Evolutionary conservation across 2,329 filamentous ascomycete species (phyloP).

Genomic region (Aspergillus fumigatus): DNA sequence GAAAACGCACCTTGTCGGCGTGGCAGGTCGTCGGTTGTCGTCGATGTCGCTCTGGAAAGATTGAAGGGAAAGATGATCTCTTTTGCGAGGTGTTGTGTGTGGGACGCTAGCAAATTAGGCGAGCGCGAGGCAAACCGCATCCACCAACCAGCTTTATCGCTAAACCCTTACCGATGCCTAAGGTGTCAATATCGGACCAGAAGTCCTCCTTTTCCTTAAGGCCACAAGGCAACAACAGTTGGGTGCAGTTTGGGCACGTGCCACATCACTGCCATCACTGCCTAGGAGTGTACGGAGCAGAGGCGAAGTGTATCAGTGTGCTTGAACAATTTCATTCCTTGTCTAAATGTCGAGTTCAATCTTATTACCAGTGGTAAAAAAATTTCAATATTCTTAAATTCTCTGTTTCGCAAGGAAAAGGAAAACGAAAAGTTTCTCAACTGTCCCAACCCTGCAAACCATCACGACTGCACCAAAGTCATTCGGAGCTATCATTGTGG

Average conservation of each 20-base stretch:
- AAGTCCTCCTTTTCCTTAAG: neutral
- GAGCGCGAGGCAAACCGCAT: slow-evolving; percentile 31
- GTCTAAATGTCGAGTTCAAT: neutral
- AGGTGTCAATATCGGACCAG: slow-evolving; percentile 2
- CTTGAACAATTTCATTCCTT: neutral
- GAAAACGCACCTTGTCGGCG: slow-evolving; percentile 42
- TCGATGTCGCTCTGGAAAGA: slow-evolving; percentile 39
- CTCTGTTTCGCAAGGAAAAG: neutral
- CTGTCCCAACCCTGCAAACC: neutral
- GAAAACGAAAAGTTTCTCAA: neutral
- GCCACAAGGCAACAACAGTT: slow-evolving; percentile 4
- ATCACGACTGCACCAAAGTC: neutral
- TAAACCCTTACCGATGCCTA: slow-evolving; percentile 3
- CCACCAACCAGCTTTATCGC: slow-evolving; percentile 18
- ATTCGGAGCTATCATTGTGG: neutral
- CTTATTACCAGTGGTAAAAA: neutral
- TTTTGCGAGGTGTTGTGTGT: slow-evolving; percentile 36
- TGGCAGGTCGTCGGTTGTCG: slow-evolving; percentile 40
- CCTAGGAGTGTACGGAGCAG: neutral
- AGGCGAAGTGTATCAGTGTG: neutral
- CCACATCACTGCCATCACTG: neutral
- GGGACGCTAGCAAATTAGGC: slow-evolving; percentile 41
- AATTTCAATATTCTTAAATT: neutral
- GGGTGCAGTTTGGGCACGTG: neutral
- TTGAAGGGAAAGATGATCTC: slow-evolving; percentile 28